Conservation (phyloP, 192 early-diverging fungal species). For the Backusella psychrophila region DNA sequence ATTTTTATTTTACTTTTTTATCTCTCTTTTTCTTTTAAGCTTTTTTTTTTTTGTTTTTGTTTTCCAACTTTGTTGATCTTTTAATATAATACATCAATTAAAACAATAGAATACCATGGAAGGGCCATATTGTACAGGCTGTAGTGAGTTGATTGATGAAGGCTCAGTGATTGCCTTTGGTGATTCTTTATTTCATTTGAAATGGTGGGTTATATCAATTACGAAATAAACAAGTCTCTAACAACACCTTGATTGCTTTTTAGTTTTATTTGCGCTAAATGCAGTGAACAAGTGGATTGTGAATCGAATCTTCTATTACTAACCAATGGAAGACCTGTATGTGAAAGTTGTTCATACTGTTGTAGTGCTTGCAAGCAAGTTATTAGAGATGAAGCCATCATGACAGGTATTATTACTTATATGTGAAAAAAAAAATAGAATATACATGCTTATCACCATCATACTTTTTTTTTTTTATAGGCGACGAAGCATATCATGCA, state of each 20-base stretch:
- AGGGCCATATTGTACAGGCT: slow-evolving; percentile 64
- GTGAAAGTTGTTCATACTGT: slow-evolving; percentile 79
- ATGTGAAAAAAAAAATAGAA: not conserved
- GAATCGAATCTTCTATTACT: slow-evolving; percentile 74
- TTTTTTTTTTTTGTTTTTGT: not conserved
- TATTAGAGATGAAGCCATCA: slow-evolving; percentile 79
- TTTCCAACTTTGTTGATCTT: not conserved
- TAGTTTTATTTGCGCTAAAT: slow-evolving; percentile 79
- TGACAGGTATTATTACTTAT: slow-evolving; percentile 52
- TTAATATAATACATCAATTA: not conserved
- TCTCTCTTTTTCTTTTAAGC: not conserved
- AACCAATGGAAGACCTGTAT: slow-evolving; percentile 76
- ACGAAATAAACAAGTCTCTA: not conserved
- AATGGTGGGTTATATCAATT: slow-evolving; percentile 48
- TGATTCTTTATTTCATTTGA: slow-evolving; percentile 80
- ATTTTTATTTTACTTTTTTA: not conserved
- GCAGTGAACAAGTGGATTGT: slow-evolving; percentile 67
- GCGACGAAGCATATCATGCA: slow-evolving; percentile 75
- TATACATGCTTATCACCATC: not conserved
- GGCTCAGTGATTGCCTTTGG: slow-evolving; percentile 79
- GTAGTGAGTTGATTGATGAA: slow-evolving; percentile 65
- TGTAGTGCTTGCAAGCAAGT: slow-evolving; percentile 71
- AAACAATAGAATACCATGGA: slow-evolving; percentile 9
- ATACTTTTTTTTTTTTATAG: slow-evolving; percentile 32
- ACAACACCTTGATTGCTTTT: not conserved